A percentile compares a stretch with the other conserved stretches of the same genome.
phyloP scores from a whole-genome alignment of 2,329 filamentous ascomycete species.

The Fusarium heterosporum region DNA sequence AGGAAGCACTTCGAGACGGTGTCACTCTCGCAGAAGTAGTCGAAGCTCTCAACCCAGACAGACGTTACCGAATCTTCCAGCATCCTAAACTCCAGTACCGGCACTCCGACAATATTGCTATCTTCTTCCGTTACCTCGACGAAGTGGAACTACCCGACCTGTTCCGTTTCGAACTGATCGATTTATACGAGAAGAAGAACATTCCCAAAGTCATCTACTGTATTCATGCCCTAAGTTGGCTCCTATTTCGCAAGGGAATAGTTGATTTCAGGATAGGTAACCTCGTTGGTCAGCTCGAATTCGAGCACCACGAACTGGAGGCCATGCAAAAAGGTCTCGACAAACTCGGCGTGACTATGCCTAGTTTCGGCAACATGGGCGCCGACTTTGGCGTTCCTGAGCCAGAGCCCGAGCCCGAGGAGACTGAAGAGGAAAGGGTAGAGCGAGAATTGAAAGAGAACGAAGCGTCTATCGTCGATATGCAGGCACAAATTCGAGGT shows the following conservation, averaged over 20 bases:
- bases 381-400: constrained; percentile 90
- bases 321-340: constrained; percentile 97
- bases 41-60: constrained; percentile 83
- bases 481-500: constrained; percentile 89
- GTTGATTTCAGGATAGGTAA: constrained; percentile 97
- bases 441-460: constrained; percentile 84
- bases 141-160: constrained; percentile 93
- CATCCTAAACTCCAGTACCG: constrained; percentile 88
- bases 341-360: constrained; percentile 94
- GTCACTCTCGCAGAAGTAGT: constrained; percentile 96
- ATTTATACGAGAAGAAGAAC: constrained; percentile 99
- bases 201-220: constrained; percentile 99
- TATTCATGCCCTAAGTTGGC: constrained; percentile 95
- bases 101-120: constrained; percentile 97
- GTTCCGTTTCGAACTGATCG: constrained; percentile 96
- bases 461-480: constrained; percentile 76
- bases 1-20: constrained; percentile 91
- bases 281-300: constrained; percentile 93
- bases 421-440: constrained; percentile 90
- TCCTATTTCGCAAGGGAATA: constrained; percentile 94
- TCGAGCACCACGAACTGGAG: constrained; percentile 97
- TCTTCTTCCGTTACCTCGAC: constrained; percentile 94
- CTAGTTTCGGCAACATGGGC: constrained; percentile 97
- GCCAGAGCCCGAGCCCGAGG: constrained; percentile 79
- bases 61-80: constrained; percentile 84